Conservation (phyloP, 306 rosid species). For the Mimosa bimucronata region DNA sequence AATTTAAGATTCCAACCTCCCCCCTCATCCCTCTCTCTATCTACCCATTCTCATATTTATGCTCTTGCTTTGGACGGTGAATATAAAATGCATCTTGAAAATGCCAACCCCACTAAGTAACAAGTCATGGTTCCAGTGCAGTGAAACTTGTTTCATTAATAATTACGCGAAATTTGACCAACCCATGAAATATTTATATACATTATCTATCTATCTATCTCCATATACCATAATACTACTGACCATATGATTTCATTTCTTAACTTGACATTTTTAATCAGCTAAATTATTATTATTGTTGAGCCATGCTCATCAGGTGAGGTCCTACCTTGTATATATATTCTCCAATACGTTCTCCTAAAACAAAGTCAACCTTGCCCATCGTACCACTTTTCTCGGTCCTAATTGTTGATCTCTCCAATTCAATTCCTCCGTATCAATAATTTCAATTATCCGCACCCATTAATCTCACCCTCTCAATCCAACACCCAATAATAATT, state of each 20-base stretch:
- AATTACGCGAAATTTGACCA: neutral
- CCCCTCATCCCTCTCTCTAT: neutral
- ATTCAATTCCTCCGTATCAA: neutral
- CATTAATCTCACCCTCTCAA: neutral
- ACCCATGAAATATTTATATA: neutral
- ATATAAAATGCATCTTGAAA: slow-evolving; percentile 30
- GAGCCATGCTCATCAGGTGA: neutral
- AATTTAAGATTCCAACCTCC: slow-evolving; percentile 27
- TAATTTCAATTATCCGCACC: neutral
- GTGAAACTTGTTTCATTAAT: neutral
- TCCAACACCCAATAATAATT: neutral
- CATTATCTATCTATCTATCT: neutral
- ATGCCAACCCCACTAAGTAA: slow-evolving; percentile 6
- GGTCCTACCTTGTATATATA: neutral
- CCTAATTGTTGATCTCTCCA: neutral
- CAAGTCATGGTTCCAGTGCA: neutral
- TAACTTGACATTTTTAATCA: neutral
- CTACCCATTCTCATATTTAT: neutral
- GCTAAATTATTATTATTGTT: neutral
- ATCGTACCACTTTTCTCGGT: slow-evolving; percentile 2
- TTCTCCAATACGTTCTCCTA: neutral
- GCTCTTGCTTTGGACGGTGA: slow-evolving; percentile 23
- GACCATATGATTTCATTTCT: neutral
- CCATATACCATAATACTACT: neutral
- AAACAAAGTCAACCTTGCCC: slow-evolving; percentile 12